Percentiles rank a stretch among this genome's conserved stretches.
phyloP scores from a whole-genome alignment of 192 early-diverging fungal genomes.

The Mortierella alpina region DNA sequence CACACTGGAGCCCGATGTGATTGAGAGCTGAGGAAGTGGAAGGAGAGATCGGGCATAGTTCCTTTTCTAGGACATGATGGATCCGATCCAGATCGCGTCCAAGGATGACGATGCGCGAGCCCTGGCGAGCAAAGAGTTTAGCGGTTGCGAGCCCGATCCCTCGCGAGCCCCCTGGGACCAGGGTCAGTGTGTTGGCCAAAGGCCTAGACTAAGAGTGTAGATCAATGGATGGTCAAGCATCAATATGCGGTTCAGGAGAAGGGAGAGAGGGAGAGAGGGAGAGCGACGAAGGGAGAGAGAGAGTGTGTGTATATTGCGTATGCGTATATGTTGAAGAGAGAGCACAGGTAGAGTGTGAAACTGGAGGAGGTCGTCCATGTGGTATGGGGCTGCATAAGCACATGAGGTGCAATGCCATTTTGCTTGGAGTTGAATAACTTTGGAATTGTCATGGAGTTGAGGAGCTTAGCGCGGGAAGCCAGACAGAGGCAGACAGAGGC shows the following conservation, averaged over 20 bases:
- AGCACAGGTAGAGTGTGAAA: too few relatives aligned
- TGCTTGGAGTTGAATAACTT: too few relatives aligned
- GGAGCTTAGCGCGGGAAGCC: too few relatives aligned
- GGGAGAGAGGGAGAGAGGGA: background rate
- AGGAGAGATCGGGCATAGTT: conserved; percentile 33
- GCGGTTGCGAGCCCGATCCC: conserved; percentile 82
- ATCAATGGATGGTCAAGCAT: background rate
- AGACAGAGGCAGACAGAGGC: too few relatives aligned
- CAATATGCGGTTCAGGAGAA: background rate
- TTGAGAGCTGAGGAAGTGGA: conserved; percentile 1
- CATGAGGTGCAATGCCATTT: too few relatives aligned
- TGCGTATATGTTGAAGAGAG: too few relatives aligned
- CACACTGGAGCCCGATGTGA: conserved; percentile 55
- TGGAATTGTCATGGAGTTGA: too few relatives aligned
- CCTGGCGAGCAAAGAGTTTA: conserved; percentile 67
- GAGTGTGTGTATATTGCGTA: background rate
- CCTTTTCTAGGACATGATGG: conserved; percentile 23
- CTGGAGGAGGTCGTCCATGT: too few relatives aligned
- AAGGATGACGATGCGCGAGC: conserved; percentile 65
- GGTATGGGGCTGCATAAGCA: too few relatives aligned
- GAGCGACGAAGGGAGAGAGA: background rate
- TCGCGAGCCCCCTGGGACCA: conserved; percentile 79
- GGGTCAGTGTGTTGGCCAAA: conserved; percentile 30
- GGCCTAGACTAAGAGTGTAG: conserved; percentile 10
- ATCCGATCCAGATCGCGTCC: conserved; percentile 62